Conservation (phyloP, 352 stramenopile genomes). For the Thraustochytrium striatum region DNA sequence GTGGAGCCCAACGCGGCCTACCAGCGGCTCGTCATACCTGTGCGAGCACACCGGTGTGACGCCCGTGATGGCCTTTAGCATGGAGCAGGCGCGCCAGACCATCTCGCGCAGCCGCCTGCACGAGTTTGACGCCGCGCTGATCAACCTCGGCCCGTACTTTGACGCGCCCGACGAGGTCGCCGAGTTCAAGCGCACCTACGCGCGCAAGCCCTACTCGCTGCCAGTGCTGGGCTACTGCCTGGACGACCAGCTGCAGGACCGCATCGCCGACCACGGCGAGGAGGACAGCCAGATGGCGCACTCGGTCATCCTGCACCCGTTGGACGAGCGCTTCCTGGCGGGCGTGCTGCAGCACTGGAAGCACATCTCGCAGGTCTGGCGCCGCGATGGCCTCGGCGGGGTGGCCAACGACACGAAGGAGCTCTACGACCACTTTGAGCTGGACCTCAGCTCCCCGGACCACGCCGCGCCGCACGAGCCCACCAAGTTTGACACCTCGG, state of each 20-base stretch:
- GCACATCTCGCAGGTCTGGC: conserved; percentile 31
- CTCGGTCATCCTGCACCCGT: conserved; percentile 10
- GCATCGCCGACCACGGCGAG: not conserved
- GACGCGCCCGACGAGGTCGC: not conserved
- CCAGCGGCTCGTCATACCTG: conserved; percentile 42
- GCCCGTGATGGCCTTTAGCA: not conserved
- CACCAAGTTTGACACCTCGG: too few relatives aligned
- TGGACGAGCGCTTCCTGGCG: conserved; percentile 29
- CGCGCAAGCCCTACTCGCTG: not conserved
- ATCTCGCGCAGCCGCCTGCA: conserved; percentile 13
- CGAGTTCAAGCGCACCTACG: conserved; percentile 51
- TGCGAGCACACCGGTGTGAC: not conserved
- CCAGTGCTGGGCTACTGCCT: conserved; percentile 28
- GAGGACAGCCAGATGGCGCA: conserved; percentile 32
- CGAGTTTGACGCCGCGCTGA: conserved; percentile 12
- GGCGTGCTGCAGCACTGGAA: conserved; percentile 19
- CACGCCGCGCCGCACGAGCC: too few relatives aligned
- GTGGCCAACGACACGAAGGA: too few relatives aligned
- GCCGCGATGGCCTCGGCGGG: too few relatives aligned
- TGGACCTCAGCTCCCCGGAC: too few relatives aligned
- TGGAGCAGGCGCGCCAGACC: conserved; percentile 11
- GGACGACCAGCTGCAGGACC: too few relatives aligned
- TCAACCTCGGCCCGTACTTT: conserved; percentile 23
- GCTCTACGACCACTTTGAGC: too few relatives aligned
- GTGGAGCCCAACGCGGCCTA: conserved; percentile 16